These are phyloP conservation scores for Protomyces inouyei DNA, from an alignment of 1,139 yeast species.

Conservation along the genomic window DNA sequence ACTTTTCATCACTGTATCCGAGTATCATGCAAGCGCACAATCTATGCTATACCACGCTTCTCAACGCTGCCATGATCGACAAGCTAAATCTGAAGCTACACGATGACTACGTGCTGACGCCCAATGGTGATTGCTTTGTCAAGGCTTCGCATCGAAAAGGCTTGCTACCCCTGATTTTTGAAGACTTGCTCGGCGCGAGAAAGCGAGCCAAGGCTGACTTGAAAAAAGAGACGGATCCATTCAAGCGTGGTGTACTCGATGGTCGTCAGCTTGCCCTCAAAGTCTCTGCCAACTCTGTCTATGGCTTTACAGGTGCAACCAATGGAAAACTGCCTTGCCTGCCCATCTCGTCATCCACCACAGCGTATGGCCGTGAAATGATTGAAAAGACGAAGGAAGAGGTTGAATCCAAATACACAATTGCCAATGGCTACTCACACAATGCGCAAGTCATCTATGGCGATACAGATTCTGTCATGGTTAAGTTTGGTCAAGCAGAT, in stretches of 20 bases:
- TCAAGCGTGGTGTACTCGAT: conserved; percentile 84
- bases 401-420: conserved; percentile 73
- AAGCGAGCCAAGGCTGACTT: conserved; percentile 86
- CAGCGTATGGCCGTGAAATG: conserved; percentile 96
- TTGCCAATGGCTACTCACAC: conserved; percentile 70
- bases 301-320: conserved; percentile 99
- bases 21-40: conserved; percentile 99
- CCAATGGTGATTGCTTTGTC: conserved; percentile 87
- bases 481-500: conserved; percentile 85
- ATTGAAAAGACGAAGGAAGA: conserved; percentile 84
- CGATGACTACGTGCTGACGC: conserved; percentile 79
- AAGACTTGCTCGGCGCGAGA: conserved; percentile 85
- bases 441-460: conserved; percentile 94
- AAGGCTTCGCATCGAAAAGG: conserved; percentile 69
- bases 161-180: conserved; percentile 81
- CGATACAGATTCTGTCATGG: conserved; percentile 99
- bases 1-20: conserved; percentile 96
- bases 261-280: conserved; percentile 97
- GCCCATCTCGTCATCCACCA: conserved; percentile 91
- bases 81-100: conserved; percentile 59
- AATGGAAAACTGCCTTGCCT: conserved; percentile 94
- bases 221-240: conserved; percentile 90
- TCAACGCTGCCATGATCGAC: conserved; percentile 64
- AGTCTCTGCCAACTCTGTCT: conserved; percentile 95
- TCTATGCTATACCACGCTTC: conserved; percentile 84